Evolutionary conservation across 2,329 filamentous ascomycete genomes (phyloP), one percentile per base, ranked within the genome.

Genomic region (Penicillium sp.): DNA sequence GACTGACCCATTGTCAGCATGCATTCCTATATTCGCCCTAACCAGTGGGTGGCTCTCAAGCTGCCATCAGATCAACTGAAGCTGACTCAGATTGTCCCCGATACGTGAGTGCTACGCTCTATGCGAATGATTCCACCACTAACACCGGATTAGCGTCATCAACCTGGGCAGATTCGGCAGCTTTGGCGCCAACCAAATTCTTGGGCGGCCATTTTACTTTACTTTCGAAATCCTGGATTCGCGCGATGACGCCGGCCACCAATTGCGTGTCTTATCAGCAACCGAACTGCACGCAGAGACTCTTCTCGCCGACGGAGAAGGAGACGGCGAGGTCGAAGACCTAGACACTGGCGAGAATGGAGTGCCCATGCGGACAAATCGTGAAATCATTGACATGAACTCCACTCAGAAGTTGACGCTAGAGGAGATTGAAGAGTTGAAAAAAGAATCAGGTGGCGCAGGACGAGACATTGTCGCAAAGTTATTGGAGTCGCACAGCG

Each of bases 401-500:
- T 80, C 79, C 3, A 81, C 90, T 43, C 94, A 99, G 75, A 89
- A 85, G 5, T 78, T 99, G 43, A 85, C 85, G 1, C 81, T 86
- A 75, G 79, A 82, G 21, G 87, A 90, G 68, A 90, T 90, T 48
- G 87, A 90, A 67, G 82, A 83, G 60, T 74, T 90, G 59, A 90
- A 90, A 71, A 83, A 81, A 65, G 81, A 91, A 53, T 89, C 88
- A 10, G 85, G 87, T 3, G 87, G 87, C 5, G 90, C 90, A 0
- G 93, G 92, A 11, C 89, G 89, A 70, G 92, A 96, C 48, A 83
- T 99, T 45, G 94, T 99, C 59, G 88, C 90, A n/a, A 96, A 92
- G 75, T 85, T 99, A 24, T 83, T 99, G 73, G 82, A 92, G 29
- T 94, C 92, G 41, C 94, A 99, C 73, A 87, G 89, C 16, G 89